phyloP scores from a whole-genome alignment of 1,284 basidiomycete species.

The Xanthoconium separans region DNA sequence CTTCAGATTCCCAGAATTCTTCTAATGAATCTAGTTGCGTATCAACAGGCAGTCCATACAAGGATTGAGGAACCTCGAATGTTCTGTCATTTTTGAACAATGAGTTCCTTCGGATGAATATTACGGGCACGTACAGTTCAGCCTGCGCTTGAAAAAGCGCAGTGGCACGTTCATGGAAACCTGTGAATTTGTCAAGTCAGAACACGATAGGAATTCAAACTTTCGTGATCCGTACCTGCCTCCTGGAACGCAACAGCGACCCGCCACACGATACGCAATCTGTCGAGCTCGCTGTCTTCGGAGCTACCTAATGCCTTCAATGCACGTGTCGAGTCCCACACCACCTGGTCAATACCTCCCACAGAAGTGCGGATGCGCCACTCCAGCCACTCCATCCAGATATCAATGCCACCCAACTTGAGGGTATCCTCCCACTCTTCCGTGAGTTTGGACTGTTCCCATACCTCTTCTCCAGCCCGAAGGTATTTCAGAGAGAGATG shows the following conservation, averaged over 20 bases:
- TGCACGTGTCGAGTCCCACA: conserved; percentile 47
- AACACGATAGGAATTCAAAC: conserved; percentile 1
- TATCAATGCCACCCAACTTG: conserved; percentile 45
- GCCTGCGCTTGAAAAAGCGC: conserved; percentile 77
- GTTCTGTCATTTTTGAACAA: conserved; percentile 38
- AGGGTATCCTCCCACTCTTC: conserved; percentile 75
- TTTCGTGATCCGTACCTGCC: conserved; percentile 58
- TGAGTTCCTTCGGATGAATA: not conserved
- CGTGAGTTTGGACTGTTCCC: conserved; percentile 52
- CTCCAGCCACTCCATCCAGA: conserved; percentile 76
- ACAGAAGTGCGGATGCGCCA: conserved; percentile 57
- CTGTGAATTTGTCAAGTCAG: conserved; percentile 33
- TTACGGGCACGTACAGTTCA: conserved; percentile 55
- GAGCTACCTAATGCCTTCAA: conserved; percentile 38
- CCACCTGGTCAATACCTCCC: conserved; percentile 50
- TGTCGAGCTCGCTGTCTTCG: conserved; percentile 51
- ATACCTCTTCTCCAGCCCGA: conserved; percentile 69
- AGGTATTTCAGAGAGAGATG: conserved; percentile 62
- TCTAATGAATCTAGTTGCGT: conserved; percentile 57
- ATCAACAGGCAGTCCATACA: conserved; percentile 44
- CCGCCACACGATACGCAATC: conserved; percentile 70
- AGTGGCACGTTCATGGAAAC: conserved; percentile 62
- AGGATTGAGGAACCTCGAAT: conserved; percentile 49
- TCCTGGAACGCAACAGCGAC: conserved; percentile 65
- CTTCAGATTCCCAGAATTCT: conserved; percentile 77